Conservation (phyloP, 2,329 filamentous ascomycete species). For the Alternaria novae-zelandiae region DNA sequence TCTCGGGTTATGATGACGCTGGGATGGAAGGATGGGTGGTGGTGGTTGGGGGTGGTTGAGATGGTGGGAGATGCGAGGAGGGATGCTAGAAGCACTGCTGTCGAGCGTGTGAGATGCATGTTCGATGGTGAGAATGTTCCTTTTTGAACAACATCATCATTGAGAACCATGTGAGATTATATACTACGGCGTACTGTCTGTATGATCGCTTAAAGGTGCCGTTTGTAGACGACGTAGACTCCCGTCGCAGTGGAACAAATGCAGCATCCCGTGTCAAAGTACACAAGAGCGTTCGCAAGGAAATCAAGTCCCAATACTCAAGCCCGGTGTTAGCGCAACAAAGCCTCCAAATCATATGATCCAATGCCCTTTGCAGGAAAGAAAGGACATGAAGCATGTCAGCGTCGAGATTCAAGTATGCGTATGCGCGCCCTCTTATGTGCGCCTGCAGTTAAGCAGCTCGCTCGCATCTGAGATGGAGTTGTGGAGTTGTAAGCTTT, state of each 20-base stretch:
- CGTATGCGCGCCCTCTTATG: neutral
- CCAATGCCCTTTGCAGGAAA: neutral
- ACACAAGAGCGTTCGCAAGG: neutral
- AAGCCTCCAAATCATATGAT: neutral
- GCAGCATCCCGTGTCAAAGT: neutral
- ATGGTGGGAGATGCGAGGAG: neutral
- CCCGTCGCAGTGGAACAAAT: neutral
- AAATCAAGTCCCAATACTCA: neutral
- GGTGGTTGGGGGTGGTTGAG: neutral
- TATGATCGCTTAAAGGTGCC: neutral
- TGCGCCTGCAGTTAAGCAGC: neutral
- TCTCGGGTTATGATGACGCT: conserved; percentile 22
- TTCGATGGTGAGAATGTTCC: no score
- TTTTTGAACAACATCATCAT: neutral
- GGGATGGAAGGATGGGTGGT: neutral
- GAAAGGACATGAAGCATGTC: neutral
- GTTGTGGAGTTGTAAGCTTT: neutral
- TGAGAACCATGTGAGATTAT: neutral
- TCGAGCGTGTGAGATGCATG: neutral
- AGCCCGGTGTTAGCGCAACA: neutral
- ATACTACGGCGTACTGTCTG: neutral
- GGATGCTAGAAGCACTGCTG: neutral
- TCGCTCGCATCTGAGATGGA: neutral
- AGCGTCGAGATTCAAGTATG: neutral
- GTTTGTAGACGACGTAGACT: neutral